Percentiles rank a stretch among this genome's conserved stretches.
These are phyloP conservation scores for Diospyros kaki DNA, from an alignment of 148 eudicot species.

Conservation along the genomic window DNA sequence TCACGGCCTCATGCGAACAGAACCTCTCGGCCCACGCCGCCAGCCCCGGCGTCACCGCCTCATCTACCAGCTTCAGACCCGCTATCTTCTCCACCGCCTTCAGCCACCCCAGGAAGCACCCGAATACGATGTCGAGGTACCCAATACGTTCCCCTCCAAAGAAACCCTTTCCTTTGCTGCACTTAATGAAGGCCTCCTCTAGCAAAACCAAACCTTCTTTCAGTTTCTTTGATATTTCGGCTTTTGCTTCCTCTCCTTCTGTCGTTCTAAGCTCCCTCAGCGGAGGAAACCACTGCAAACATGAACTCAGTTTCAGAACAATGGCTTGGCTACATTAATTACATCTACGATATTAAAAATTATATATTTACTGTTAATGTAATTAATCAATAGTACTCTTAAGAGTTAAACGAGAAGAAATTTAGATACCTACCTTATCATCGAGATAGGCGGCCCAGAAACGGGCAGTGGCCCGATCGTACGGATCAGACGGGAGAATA, in stretches of 20 bases:
- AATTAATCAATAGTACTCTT: no score
- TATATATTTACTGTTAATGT: no score
- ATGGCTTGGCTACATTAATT: no score
- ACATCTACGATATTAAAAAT: no score
- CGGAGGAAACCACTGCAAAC: slow-evolving; percentile 14
- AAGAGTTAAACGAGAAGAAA: neutral
- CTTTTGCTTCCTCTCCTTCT: slow-evolving; percentile 11
- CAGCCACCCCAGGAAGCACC: slow-evolving; percentile 30
- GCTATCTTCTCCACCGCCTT: slow-evolving; percentile 10
- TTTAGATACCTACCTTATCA: slow-evolving; percentile 29
- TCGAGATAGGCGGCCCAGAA: slow-evolving; percentile 62
- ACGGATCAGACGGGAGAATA: slow-evolving; percentile 59
- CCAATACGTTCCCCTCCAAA: slow-evolving; percentile 30
- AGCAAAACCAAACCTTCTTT: slow-evolving; percentile 12
- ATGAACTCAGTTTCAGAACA: no score
- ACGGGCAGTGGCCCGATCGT: slow-evolving; percentile 52
- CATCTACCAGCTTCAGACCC: slow-evolving; percentile 15
- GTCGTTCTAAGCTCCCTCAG: neutral
- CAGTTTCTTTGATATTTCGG: neutral
- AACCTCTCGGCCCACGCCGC: slow-evolving; percentile 34
- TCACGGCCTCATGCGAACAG: slow-evolving; percentile 22
- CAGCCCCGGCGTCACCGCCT: slow-evolving; percentile 22
- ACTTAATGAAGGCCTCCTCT: slow-evolving; percentile 28
- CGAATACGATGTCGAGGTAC: slow-evolving; percentile 33
- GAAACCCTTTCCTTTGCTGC: slow-evolving; percentile 27